Conservation (phyloP, 2,329 filamentous ascomycete species). For the Cylindrodendrum hubeiense region DNA sequence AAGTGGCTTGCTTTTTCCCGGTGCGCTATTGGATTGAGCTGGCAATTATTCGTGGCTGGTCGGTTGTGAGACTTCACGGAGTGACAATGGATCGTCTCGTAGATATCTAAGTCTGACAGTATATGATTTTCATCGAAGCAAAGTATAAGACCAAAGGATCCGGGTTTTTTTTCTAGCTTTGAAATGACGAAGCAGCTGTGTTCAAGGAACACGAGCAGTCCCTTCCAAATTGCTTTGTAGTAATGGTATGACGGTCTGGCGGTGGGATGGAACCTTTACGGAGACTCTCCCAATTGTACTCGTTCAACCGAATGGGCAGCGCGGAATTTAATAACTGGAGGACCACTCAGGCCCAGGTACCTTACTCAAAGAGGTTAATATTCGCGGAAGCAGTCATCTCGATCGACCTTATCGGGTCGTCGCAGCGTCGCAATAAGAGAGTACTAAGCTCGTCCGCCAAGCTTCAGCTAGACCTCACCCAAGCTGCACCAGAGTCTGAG, state of each 20-base stretch:
- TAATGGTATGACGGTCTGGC: background rate
- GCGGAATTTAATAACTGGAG: background rate
- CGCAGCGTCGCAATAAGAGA: background rate
- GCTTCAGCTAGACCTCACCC: background rate
- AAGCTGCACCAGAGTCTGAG: background rate
- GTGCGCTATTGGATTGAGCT: background rate
- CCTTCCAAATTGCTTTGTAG: background rate
- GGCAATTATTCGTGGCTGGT: background rate
- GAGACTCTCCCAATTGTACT: background rate
- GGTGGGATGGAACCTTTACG: slow-evolving; percentile 1
- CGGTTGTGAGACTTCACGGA: background rate
- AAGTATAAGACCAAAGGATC: no score
- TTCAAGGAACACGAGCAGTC: background rate
- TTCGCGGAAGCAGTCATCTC: background rate
- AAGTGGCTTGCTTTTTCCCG: background rate
- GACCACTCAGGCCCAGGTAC: background rate
- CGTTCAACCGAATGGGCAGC: background rate
- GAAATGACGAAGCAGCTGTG: no score
- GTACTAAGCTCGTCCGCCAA: background rate
- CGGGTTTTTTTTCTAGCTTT: no score
- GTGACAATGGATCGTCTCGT: background rate
- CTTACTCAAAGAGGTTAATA: background rate
- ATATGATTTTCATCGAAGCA: background rate
- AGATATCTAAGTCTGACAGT: background rate
- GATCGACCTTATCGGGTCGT: slow-evolving; percentile 1